Percentiles rank a stretch among this genome's conserved stretches.
phyloP scores from a whole-genome alignment of 2,329 filamentous ascomycete genomes.

The Pseudogymnoascus sp. region DNA sequence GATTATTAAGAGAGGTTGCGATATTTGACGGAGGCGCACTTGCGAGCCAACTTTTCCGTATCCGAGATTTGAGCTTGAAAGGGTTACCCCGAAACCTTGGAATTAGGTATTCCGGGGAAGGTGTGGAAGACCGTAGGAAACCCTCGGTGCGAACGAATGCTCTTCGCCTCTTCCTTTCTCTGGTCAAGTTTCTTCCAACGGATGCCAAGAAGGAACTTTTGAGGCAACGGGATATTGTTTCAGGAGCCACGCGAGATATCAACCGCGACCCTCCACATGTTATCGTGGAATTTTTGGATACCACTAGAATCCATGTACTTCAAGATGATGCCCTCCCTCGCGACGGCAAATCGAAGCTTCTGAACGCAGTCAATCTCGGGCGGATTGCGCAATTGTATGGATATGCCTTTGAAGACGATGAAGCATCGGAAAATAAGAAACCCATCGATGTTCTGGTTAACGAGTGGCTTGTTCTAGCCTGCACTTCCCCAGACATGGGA shows the following conservation, averaged over 20 bases:
- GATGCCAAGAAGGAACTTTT: conserved; percentile 77
- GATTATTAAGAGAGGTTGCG: conserved; percentile 78
- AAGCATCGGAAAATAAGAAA: conserved; percentile 36
- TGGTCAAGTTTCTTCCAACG: conserved; percentile 69
- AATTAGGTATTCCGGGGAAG: conserved; percentile 53
- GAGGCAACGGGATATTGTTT: conserved; percentile 62
- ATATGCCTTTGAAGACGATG: conserved; percentile 45
- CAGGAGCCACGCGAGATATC: conserved; percentile 67
- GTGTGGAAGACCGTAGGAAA: conserved; percentile 56
- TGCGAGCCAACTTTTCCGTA: conserved; percentile 69
- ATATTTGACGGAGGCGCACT: conserved; percentile 78
- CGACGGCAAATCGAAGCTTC: conserved; percentile 64
- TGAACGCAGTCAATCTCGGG: conserved; percentile 67
- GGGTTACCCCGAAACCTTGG: conserved; percentile 74
- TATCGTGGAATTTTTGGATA: conserved; percentile 66
- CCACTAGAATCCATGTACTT: conserved; percentile 63
- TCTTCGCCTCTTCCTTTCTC: conserved; percentile 70
- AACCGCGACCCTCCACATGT: conserved; percentile 70
- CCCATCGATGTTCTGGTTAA: conserved; percentile 64
- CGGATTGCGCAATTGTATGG: conserved; percentile 67
- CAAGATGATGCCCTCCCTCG: conserved; percentile 67
- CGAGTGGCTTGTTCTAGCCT: conserved; percentile 66
- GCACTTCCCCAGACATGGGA: conserved; percentile 66
- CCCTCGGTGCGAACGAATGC: conserved; percentile 80
- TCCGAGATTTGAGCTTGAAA: conserved; percentile 71